Evolutionary conservation across 2,329 filamentous ascomycete genomes (phyloP), one percentile per base, ranked within the genome.

Genomic region (Seiridium cupressi): DNA sequence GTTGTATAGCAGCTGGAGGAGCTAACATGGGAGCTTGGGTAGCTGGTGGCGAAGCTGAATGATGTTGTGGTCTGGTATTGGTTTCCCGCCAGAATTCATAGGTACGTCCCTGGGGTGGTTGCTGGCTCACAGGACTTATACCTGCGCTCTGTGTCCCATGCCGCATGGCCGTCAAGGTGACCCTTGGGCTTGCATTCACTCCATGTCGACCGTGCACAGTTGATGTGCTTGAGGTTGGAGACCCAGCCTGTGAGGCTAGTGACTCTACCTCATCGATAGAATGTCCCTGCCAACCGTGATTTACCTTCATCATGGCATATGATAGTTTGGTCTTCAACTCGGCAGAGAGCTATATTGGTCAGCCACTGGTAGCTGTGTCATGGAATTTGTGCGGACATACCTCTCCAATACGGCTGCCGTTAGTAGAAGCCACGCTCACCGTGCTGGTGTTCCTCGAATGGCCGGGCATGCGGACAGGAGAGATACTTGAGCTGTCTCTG

Each of bases 231-330:
- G 89, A 82, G 40, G 82, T 78, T 34, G 88, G 86, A 1, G 89
- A 91, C 26, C 81, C 84, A 60, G 83, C 83, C 58, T 89, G 87
- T 1, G 90, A 91, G 8, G 90, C 86, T 46, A 92, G 77, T 51
- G 85, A 86, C 75, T 94, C 92, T 36, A 94, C 85, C 74, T 94
- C 90, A 59, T 90, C 88, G 60, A 95, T 86, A 18, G 87, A 87
- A 64, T 89, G 87, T 55, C 88, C 84, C 75, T 96, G 90, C 89
- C 93, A 95, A 61, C 92, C 92, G 70, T 96, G 88, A 72, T 92
- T 92, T 46, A 97, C 90, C 75, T 97, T 97, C 71, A 96, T 84
- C 84, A 96, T 95, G 64, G 94, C 94, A 74, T 97, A 97, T 5
- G 92, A 92, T 35, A 98, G 83, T 68, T 92, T 90, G 55, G 92